Percentiles rank a stretch among this genome's conserved stretches.
Conservation (phyloP, 192 early-diverging fungal genomes). For the Coemansia sp. region DNA sequence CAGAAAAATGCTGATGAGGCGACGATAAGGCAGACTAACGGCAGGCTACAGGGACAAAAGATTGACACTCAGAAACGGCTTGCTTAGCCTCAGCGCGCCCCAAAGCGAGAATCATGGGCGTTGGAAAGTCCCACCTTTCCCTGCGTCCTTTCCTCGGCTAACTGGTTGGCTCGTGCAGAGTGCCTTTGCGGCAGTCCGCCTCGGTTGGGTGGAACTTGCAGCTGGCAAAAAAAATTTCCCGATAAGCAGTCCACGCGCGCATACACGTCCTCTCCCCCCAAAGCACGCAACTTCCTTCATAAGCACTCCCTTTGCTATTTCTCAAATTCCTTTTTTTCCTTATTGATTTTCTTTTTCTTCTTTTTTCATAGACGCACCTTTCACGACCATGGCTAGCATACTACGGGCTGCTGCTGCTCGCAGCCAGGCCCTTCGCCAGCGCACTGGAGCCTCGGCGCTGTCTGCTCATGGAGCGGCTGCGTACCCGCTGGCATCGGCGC, state of each 20-base stretch:
- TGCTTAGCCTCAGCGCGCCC: slow-evolving; percentile 3
- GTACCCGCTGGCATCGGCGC: slow-evolving; percentile 16
- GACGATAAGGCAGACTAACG: not conserved
- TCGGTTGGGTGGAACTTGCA: not conserved
- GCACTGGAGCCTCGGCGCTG: slow-evolving; percentile 26
- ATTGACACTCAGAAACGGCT: not conserved
- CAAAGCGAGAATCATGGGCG: slow-evolving; percentile 8
- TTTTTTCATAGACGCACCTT: slow-evolving; percentile 8
- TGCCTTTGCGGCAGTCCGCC: not conserved
- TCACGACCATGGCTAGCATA: slow-evolving; percentile 41
- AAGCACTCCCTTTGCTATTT: not conserved
- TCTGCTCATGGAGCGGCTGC: slow-evolving; percentile 12
- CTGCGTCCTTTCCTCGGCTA: not conserved
- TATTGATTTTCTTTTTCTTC: slow-evolving; percentile 2
- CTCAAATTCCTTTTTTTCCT: not conserved
- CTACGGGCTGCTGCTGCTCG: slow-evolving; percentile 48
- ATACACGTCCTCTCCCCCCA: not conserved
- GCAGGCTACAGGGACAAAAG: not conserved
- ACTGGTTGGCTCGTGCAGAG: slow-evolving; percentile 9
- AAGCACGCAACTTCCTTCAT: not conserved
- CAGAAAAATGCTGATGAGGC: not conserved
- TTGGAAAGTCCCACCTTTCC: not conserved
- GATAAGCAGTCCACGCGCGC: slow-evolving; percentile 6
- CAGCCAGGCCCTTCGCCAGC: slow-evolving; percentile 50
- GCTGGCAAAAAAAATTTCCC: slow-evolving; percentile 9